A percentile compares a stretch with the other conserved stretches of the same genome.
phyloP scores from a whole-genome alignment of 371 early-diverging fungal species.

The Mortierella sp. region DNA sequence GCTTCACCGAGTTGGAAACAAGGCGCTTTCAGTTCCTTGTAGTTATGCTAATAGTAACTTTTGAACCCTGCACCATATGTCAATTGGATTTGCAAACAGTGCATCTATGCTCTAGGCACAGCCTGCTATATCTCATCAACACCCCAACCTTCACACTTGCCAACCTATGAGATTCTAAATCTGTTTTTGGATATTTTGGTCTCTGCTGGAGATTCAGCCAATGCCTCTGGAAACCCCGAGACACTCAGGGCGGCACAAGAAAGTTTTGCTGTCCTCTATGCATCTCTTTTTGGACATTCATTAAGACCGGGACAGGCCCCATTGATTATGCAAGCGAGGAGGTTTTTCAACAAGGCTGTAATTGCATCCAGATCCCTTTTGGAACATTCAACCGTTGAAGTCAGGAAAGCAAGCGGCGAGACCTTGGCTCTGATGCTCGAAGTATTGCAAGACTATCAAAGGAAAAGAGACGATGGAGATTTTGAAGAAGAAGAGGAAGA shows the following conservation, averaged over 20 bases:
- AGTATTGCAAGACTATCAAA: constrained; percentile 27
- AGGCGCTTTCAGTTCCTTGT: too few relatives aligned
- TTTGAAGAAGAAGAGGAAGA: constrained; percentile 17
- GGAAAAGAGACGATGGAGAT: constrained; percentile 16
- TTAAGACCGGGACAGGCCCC: constrained; percentile 45
- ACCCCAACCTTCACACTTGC: constrained; percentile 57
- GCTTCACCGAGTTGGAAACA: too few relatives aligned
- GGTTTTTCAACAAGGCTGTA: not conserved
- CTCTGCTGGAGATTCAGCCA: constrained; percentile 10
- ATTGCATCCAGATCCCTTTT: constrained; percentile 39
- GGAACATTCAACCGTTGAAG: constrained; percentile 65
- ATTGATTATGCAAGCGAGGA: constrained; percentile 15
- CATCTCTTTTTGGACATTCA: constrained; percentile 51
- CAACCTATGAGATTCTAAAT: constrained; percentile 49
- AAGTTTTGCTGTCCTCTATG: constrained; percentile 59
- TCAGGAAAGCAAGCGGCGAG: constrained; percentile 75
- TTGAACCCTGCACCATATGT: too few relatives aligned
- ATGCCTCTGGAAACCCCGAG: constrained; percentile 10
- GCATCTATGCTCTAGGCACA: constrained; percentile 60
- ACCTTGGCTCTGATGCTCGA: constrained; percentile 78
- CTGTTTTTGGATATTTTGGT: constrained; percentile 16
- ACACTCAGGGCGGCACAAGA: constrained; percentile 50
- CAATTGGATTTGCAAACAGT: too few relatives aligned
- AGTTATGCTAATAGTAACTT: too few relatives aligned
- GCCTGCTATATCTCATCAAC: constrained; percentile 62